A percentile compares a stretch with the other conserved stretches of the same genome.
These are phyloP conservation scores for Yamadazyma dendronema DNA, from an alignment of 1,139 yeast species.

Conservation along the genomic window DNA sequence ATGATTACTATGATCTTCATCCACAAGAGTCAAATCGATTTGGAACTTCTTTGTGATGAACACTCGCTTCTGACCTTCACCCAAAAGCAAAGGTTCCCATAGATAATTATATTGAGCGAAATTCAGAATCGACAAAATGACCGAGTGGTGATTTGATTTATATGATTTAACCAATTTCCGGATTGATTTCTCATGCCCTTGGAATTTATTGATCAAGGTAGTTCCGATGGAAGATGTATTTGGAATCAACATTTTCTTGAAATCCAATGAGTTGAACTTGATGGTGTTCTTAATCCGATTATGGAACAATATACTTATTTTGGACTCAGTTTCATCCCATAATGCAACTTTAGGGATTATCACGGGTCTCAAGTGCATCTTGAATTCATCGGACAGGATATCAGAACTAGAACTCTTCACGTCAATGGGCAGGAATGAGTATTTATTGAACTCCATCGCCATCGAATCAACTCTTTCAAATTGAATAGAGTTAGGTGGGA, in stretches of 20 bases:
- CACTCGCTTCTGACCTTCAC: conserved; percentile 17
- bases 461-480: conserved; percentile 20
- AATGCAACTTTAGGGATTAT: conserved; percentile 21
- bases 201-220: conserved; percentile 48
- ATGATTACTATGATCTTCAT: conserved; percentile 13
- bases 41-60: conserved; percentile 37
- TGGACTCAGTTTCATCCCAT: conserved; percentile 15
- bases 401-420: conserved; percentile 12
- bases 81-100: conserved; percentile 54
- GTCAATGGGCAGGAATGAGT: conserved; percentile 13
- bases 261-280: conserved; percentile 25
- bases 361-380: conserved; percentile 23
- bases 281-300: conserved; percentile 40
- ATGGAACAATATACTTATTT: conserved; percentile 28
- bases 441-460: conserved; percentile 9
- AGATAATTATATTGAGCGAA: conserved; percentile 57
- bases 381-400: conserved; percentile 9
- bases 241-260: conserved; percentile 12
- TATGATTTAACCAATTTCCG: conserved; percentile 61
- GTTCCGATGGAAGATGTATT: conserved; percentile 14
- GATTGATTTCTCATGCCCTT: conserved; percentile 85
- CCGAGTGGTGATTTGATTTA: conserved; percentile 22
- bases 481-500: conserved; percentile 42
- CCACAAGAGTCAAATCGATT: conserved; percentile 20
- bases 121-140: conserved; percentile 38